Percentiles rank a stretch among this genome's conserved stretches.
These are phyloP conservation scores for Chrysochromulina tobinii DNA, from an alignment of 78 protist genomes.

Conservation along the genomic window DNA sequence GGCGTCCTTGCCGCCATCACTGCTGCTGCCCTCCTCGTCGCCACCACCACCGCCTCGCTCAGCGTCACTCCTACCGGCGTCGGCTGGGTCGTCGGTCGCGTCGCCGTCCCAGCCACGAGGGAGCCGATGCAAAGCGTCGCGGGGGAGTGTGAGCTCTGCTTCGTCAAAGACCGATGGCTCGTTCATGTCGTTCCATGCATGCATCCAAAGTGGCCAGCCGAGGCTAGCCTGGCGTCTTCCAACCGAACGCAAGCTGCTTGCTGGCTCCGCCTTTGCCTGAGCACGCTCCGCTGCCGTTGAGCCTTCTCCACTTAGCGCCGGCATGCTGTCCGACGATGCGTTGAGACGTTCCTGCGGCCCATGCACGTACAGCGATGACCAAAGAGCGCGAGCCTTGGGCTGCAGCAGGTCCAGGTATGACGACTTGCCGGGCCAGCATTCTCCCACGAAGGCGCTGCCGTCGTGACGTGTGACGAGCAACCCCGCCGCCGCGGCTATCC, in stretches of 20 bases:
- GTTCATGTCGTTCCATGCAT: slow-evolving; percentile 99
- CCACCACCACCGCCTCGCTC: too few species aligned
- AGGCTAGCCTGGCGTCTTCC: too few species aligned
- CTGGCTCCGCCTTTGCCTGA: too few species aligned
- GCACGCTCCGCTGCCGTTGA: too few species aligned
- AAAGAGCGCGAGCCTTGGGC: background rate
- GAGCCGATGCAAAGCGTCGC: slow-evolving; percentile 71
- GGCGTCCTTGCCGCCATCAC: background rate
- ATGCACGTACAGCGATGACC: background rate
- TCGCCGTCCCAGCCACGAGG: background rate
- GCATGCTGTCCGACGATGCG: too few species aligned
- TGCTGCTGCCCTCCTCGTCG: too few species aligned
- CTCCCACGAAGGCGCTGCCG: slow-evolving; percentile 89
- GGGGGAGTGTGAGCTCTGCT: slow-evolving; percentile 94
- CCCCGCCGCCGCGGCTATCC: background rate
- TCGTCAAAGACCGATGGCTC: slow-evolving; percentile 98
- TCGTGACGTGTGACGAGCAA: slow-evolving; percentile 71
- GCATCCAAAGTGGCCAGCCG: slow-evolving; percentile 49
- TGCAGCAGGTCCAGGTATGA: slow-evolving; percentile 87
- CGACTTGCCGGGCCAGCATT: slow-evolving; percentile 96
- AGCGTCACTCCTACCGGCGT: too few species aligned
- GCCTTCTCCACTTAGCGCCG: too few species aligned
- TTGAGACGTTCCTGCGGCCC: background rate
- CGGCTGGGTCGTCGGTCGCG: background rate
- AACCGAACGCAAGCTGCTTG: too few species aligned